Base-by-base conservation (phyloP, 2,329 filamentous ascomycete genomes). In the Ceratocystis harringtonii region DNA sequence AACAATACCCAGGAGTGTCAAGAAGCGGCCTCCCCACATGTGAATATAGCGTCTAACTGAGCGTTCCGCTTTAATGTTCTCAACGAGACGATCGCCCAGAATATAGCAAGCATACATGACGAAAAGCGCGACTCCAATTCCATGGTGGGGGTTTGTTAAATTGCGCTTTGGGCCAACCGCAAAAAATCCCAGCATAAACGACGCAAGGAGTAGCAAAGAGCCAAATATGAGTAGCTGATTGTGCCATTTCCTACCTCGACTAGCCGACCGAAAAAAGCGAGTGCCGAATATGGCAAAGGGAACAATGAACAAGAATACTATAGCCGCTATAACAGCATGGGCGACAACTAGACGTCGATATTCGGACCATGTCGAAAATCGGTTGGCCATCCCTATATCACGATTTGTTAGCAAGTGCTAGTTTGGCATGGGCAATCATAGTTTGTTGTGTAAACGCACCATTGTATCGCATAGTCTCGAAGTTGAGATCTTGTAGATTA, bases 391-490 rank as follows among this genome's bases (percentile, higher is more conserved):
- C 73, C 89, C 87, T 89, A 64, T 71, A 43, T 44, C 17, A 43
- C 6, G 6, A 30, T 55, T 22, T n/a, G 32, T 60, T 43, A 61
- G 19, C 28, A 19, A 22, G 43, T 17, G 28, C 1, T 17, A 8
- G 15, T 36, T 3, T 7, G 2, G 19, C 12, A 5, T 36, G 6
- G 8, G 55, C 25, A 12, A 50, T 7, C n/a, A 41, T 10, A 19
- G 19, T 6, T 36, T 19, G 7, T 19, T 5, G 44, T 45, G 25
- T 25, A 41, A 55, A 61, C 78, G 70, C 76, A 90, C 88, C 89
- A 81, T 94, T 94, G 76, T 90, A 91, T 73, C 81, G 84, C 85
- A 89, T 92, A 5, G 89, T 92, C 62, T 86, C 87, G 73, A 90
- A 89, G 72, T 91, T 89, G 69, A 90, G 75, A 7, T 88, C 88